Evolutionary conservation across 257 asterid genomes (phyloP).

Genomic region (Ehretia macrophylla): DNA sequence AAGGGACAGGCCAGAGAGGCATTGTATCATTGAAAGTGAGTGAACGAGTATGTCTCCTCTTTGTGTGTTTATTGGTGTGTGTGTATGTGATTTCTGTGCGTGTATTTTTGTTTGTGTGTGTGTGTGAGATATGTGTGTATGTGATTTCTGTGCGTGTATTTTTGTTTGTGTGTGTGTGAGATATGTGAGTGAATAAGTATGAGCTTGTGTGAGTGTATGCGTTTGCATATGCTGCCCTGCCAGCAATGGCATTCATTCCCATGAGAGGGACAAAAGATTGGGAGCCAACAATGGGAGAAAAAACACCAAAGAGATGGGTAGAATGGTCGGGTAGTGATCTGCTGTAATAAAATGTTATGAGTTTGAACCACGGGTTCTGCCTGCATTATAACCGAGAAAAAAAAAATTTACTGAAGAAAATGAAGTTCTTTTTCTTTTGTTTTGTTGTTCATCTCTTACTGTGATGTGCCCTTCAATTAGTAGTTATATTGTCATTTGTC

Average conservation of each 20-base stretch:
- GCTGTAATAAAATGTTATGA: no score
- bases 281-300: conserved; percentile 32
- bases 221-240: conserved; percentile 28
- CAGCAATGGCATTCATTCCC: conserved; percentile 56
- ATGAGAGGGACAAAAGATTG: conserved; percentile 59
- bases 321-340: no score
- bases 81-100: conserved; percentile 1
- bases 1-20: conserved; percentile 37
- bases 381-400: conserved; percentile 16
- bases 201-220: no score
- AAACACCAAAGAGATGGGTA: conserved; percentile 15
- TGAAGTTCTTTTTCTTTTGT: conserved; percentile 8
- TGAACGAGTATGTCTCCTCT: conserved; percentile 14
- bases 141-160: no score
- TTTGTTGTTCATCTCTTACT: not conserved
- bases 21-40: conserved; percentile 27
- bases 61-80: conserved; percentile 24
- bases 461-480: not conserved
- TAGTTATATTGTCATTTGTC: not conserved
- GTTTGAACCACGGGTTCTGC: no score
- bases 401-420: no score
- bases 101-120: conserved; percentile 5
- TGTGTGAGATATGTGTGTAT: conserved; percentile 18
- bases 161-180: no score
- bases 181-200: not conserved